These are phyloP conservation scores for Mycena sp. DNA, from an alignment of 1,284 basidiomycete genomes.

Conservation along the genomic window DNA sequence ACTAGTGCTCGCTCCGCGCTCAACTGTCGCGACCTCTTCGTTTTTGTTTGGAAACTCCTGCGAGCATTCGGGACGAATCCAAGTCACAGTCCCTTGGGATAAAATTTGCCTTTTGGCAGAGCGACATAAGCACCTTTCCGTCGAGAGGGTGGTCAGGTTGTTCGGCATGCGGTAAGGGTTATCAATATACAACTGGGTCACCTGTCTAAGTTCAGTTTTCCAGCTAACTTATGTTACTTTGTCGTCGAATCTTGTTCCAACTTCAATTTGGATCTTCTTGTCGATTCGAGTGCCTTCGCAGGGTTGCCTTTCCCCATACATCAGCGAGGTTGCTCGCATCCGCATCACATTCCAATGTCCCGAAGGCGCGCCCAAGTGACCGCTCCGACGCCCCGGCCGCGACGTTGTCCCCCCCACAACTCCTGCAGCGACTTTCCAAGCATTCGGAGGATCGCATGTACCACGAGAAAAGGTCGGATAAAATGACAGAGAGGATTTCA, in stretches of 20 bases:
- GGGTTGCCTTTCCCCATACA: neutral
- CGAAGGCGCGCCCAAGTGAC: too few species aligned
- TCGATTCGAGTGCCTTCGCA: neutral
- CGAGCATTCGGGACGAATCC: too few species aligned
- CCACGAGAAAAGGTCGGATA: slow-evolving; percentile 11
- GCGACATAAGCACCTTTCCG: too few species aligned
- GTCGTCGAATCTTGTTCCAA: slow-evolving; percentile 55
- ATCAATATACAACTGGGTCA: neutral
- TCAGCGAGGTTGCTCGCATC: neutral
- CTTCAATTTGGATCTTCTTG: slow-evolving; percentile 18
- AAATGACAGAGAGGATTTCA: slow-evolving; percentile 7
- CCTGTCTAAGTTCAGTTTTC: slow-evolving; percentile 6
- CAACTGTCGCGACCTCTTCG: too few species aligned
- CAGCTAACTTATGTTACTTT: slow-evolving; percentile 70
- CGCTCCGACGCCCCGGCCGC: neutral
- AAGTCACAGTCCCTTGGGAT: too few species aligned
- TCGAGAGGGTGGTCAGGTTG: too few species aligned
- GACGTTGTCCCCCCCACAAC: neutral
- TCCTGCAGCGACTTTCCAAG: neutral
- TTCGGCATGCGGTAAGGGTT: slow-evolving; percentile 58
- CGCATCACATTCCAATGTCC: neutral
- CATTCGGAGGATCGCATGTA: neutral
- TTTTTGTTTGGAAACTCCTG: too few species aligned
- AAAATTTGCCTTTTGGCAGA: too few species aligned
- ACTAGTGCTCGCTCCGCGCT: too few species aligned